Evolutionary conservation across 139 green algal species (phyloP), one percentile per base, ranked within the genome.

Genomic region (Axilococcus clingmanii): DNA sequence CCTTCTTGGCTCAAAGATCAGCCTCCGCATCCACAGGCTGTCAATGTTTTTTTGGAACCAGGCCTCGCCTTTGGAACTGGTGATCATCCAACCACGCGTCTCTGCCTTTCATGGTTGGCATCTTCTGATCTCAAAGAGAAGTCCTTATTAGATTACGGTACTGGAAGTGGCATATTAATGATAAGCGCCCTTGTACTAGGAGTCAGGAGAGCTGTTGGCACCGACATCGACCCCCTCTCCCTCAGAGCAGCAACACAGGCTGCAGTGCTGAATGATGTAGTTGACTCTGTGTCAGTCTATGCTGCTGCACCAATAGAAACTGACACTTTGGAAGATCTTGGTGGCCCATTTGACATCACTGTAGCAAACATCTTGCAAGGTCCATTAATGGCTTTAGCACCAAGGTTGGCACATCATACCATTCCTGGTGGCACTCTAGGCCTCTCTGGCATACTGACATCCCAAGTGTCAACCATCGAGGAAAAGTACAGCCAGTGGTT

Each of bases 21-120:
- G 9, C 33, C 12, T 38, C 33, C 12, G 33, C 9, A 38, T 17
- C 40, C 43, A 1, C 29, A 19, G 14, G 80, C 71, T 1, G 40
- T 81, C 23, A 84, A 79, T 59, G 74, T 94, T 28, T 55, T 74
- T 0, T 55, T 94, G 44, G 66, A 80, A 32, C 84, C 87, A 14
- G 87, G 87, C 0, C 58, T 95, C 24, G 84, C 87, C 0, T 95
- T 95, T 52, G 87, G 87, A 31, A 95, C 87, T 3, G 87, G 86
- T 2, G 83, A 93, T 52, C 87, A 95, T 51, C 77, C 85, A 6
- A 95, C 87, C 25, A 95, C 87, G 2, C 72, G 79, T 12, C 65
- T 94, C 20, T 95, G 87, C 65, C 65, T 95, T 36, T 27, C 28
- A n/a, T 74, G 28, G 57, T 69, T 72, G 40, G 72, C 30, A 36